These are phyloP conservation scores for Syncephalastrum sp. DNA, from an alignment of 371 early-diverging fungal species.

Conservation along the genomic window DNA sequence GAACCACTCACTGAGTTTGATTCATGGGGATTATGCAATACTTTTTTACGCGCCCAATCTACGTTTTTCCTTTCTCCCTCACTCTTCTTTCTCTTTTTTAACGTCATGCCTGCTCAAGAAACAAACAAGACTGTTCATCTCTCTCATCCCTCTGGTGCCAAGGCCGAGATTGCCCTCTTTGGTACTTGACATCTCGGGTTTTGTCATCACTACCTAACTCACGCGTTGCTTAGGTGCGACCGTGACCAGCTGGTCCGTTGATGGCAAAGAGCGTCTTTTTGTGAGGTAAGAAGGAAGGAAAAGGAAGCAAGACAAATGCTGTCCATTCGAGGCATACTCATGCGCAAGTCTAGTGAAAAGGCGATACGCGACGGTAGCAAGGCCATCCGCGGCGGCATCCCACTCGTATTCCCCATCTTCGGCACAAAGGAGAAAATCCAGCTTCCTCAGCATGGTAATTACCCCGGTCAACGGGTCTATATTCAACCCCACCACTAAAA, in stretches of 20 bases:
- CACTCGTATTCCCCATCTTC: constrained; percentile 84
- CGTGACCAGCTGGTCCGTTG: constrained; percentile 73
- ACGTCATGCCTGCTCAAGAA: constrained; percentile 44
- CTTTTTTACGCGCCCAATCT: not conserved
- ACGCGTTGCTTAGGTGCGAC: constrained; percentile 57
- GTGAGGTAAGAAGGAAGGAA: constrained; percentile 54
- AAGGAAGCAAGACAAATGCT: not conserved
- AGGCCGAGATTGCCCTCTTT: constrained; percentile 59
- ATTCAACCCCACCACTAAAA: constrained; percentile 10
- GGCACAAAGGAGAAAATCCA: constrained; percentile 58
- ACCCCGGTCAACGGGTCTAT: constrained; percentile 3
- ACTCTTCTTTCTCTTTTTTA: constrained; percentile 15
- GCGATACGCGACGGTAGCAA: constrained; percentile 78
- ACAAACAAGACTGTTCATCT: constrained; percentile 30
- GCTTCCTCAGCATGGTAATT: constrained; percentile 68
- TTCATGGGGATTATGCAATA: too few relatives aligned
- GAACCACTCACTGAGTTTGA: too few relatives aligned
- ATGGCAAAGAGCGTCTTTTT: constrained; percentile 71
- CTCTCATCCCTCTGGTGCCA: constrained; percentile 51
- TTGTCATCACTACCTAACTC: constrained; percentile 1
- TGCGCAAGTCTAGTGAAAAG: constrained; percentile 41
- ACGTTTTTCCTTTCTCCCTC: constrained; percentile 4
- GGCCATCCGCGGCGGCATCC: constrained; percentile 86
- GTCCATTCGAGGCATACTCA: not conserved
- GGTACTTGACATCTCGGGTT: constrained; percentile 28